Evolutionary conservation across 1,284 basidiomycete genomes (phyloP).

Genomic region (Volvariella volvacea): DNA sequence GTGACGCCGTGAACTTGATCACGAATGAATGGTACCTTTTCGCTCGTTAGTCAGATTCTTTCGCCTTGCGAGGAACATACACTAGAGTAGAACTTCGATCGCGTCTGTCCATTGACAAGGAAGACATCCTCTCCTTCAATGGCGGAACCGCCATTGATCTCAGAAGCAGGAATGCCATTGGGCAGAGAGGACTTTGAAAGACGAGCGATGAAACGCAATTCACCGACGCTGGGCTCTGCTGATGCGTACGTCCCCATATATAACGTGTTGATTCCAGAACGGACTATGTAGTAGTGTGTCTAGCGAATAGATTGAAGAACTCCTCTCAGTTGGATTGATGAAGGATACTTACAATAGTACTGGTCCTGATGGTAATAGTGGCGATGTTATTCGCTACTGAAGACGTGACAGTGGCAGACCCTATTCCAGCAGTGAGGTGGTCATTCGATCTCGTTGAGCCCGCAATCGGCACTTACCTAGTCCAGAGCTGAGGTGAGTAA

Average conservation of each 20-base stretch:
- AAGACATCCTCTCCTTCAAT: conserved; percentile 43
- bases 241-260: conserved; percentile 38
- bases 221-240: conserved; percentile 38
- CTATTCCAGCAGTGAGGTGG: conserved; percentile 11
- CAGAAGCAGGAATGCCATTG: conserved; percentile 28
- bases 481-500: conserved; percentile 40
- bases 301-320: conserved; percentile 11
- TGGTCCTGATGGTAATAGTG: conserved; percentile 31
- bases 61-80: conserved; percentile 15
- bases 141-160: conserved; percentile 30
- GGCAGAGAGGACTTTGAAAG: conserved; percentile 34
- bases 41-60: too few relatives aligned
- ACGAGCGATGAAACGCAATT: conserved; percentile 42
- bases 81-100: conserved; percentile 43
- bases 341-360: conserved; percentile 27
- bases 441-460: too few relatives aligned
- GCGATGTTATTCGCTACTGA: conserved; percentile 31
- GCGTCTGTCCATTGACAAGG: conserved; percentile 35
- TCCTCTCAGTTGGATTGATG: not conserved
- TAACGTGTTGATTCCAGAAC: conserved; percentile 32
- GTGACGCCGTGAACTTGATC: conserved; percentile 39
- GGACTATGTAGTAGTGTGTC: conserved; percentile 38
- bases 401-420: conserved; percentile 35
- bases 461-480: conserved; percentile 22
- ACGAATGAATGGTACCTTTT: conserved; percentile 29